Base-by-base conservation (phyloP, 2,329 filamentous ascomycete species). In the Westerdykella aurantiaca region DNA sequence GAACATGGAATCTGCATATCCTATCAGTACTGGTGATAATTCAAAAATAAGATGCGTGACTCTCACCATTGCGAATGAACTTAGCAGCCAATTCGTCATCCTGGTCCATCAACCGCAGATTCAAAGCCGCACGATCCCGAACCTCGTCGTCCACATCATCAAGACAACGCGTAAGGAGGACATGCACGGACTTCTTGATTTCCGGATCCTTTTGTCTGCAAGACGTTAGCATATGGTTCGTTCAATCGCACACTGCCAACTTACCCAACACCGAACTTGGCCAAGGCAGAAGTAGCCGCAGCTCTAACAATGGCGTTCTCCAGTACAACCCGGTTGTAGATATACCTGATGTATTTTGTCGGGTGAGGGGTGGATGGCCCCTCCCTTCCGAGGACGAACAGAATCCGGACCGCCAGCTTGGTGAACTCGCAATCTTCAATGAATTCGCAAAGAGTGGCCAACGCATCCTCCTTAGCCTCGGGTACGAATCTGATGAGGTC, bases 341-440 rank as follows among this genome's bases (percentile, higher is more conserved):
- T 98, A 70, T 97, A 98, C 45, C 93, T 87, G 57, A 98, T 95
- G 68, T 96, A 98, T 77, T 98, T 97, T 44, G 93, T 97, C 0
- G 93, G 93, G 59, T 96, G 88, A 13, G 87, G 83, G 3, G 91
- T 96, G 73, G 93, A 95, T 51, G 93, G 93, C 0, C 93, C 93
- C 72, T 98, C 93, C 22, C 91, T 78, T 58, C 93, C 93, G 35
- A 98, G 83, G 16, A 98, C 80, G 69, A 98, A 91, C 43, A 98
- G 74, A 57, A 98, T 94, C 47, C 93, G 85, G 38, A 98, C 91
- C 23, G 93, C 91, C 50, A 98, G 78, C 73, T 98, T 98, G 22
- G 93, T 96, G 69, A 97, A 98, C 67, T 98, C 93, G 73, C 93
- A 98, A 67, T 98, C 93, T 70, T 98, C 93, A 53, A 98, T 98